phyloP scores from a whole-genome alignment of 2,329 filamentous ascomycete species.

The Colletotrichum euphorbiae region DNA sequence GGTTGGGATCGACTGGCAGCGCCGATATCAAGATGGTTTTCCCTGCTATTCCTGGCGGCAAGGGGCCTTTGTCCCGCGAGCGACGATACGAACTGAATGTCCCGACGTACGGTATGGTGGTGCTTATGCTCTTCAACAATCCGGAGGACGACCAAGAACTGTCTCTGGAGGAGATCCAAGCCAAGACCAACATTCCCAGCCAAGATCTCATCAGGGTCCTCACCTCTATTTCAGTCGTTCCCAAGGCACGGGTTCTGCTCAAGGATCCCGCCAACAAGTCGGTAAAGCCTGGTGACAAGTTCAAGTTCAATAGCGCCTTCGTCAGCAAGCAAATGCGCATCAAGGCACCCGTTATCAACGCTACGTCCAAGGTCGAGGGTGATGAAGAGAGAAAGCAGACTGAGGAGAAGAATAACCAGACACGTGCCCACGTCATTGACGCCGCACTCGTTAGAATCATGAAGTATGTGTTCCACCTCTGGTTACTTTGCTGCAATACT shows the following conservation, averaged over 20 bases:
- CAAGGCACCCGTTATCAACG: slow-evolving; percentile 87
- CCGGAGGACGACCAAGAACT: slow-evolving; percentile 64
- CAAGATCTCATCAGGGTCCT: slow-evolving; percentile 81
- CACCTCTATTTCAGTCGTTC: slow-evolving; percentile 83
- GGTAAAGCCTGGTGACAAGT: slow-evolving; percentile 80
- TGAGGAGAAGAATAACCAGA: slow-evolving; percentile 80
- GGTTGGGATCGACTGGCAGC: slow-evolving; percentile 78
- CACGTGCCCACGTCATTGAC: slow-evolving; percentile 77
- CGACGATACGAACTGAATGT: slow-evolving; percentile 91
- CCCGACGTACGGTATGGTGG: slow-evolving; percentile 91
- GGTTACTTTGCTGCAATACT: slow-evolving; percentile 40
- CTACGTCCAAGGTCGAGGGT: slow-evolving; percentile 86
- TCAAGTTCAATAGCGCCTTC: slow-evolving; percentile 86
- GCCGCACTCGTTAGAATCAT: slow-evolving; percentile 84
- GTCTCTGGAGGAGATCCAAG: slow-evolving; percentile 82
- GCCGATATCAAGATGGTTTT: slow-evolving; percentile 88
- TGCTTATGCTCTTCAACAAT: slow-evolving; percentile 91
- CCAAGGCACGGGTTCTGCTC: slow-evolving; percentile 82
- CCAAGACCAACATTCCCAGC: slow-evolving; percentile 80
- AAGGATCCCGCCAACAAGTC: slow-evolving; percentile 86
- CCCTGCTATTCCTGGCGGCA: slow-evolving; percentile 77
- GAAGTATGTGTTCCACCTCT: slow-evolving; percentile 73
- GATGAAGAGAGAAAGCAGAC: slow-evolving; percentile 75
- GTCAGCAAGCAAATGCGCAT: slow-evolving; percentile 86
- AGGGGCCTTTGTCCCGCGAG: slow-evolving; percentile 69